phyloP scores from a whole-genome alignment of 129 eudicot species.

The Kitagawia praeruptora region DNA sequence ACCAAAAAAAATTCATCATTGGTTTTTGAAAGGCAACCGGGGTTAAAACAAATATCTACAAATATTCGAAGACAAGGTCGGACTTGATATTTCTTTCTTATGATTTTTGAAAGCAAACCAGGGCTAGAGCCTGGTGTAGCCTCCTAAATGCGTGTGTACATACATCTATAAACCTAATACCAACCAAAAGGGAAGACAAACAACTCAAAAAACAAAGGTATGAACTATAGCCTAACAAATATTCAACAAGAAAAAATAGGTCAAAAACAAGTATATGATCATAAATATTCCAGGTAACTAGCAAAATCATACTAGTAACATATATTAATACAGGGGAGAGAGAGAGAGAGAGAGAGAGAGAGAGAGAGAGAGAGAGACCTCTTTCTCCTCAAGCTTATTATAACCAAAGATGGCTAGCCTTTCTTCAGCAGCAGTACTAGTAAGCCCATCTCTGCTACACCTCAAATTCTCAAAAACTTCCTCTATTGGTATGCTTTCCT shows the following conservation, averaged over 20 bases:
- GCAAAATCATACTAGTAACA: background rate
- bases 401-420: conserved; percentile 81
- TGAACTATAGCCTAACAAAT: background rate
- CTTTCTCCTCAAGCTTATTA: conserved; percentile 97
- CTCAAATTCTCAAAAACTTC: conserved; percentile 99
- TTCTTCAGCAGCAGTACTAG: conserved; percentile 73
- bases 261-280: background rate
- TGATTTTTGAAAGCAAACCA: background rate
- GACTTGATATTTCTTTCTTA: background rate
- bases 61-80: background rate
- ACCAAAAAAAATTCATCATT: background rate
- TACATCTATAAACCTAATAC: background rate
- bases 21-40: background rate
- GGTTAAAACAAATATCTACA: background rate
- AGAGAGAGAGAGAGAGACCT: conserved; percentile 20
- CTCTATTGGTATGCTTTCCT: conserved; percentile 95
- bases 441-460: conserved; percentile 88
- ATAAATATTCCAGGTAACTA: background rate
- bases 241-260: background rate
- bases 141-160: background rate
- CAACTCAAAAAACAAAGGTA: background rate
- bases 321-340: no score
- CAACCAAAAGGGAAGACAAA: background rate
- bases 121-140: background rate
- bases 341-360: no score